Percentiles rank a stretch among this genome's conserved stretches.
Evolutionary conservation across 257 asterid genomes (phyloP).

Genomic region (Solanum arcanum): DNA sequence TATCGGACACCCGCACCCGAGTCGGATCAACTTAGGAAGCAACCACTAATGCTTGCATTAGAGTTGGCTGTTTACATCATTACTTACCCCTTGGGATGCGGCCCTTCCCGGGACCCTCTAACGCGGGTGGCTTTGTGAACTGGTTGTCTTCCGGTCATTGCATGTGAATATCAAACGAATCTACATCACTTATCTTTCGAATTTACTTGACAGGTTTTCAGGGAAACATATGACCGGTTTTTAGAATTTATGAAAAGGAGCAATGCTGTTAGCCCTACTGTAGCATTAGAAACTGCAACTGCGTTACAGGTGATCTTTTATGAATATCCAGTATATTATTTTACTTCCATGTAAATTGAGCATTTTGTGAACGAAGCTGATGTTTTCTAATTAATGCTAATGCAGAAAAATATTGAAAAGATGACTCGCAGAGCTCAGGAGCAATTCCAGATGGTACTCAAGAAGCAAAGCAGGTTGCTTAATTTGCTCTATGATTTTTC

Average conservation of each 20-base stretch:
- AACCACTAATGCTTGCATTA: neutral
- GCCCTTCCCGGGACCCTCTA: neutral
- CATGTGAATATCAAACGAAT: neutral
- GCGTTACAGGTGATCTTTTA: conserved; percentile 71
- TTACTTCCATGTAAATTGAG: neutral
- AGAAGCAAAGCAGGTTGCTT: conserved; percentile 89
- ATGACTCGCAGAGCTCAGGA: conserved; percentile 98
- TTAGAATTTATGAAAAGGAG: conserved; percentile 82
- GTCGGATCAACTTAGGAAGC: neutral
- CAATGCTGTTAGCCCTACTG: conserved; percentile 84
- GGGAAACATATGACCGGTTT: conserved; percentile 85
- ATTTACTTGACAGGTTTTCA: conserved; percentile 41
- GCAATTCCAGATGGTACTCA: conserved; percentile 93
- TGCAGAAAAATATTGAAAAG: conserved; percentile 86
- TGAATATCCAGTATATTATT: neutral
- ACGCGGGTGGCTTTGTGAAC: neutral
- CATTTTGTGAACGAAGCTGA: conserved; percentile 24
- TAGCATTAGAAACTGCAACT: conserved; percentile 92
- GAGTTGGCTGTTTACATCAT: neutral
- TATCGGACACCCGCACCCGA: too few species aligned
- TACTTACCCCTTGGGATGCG: neutral
- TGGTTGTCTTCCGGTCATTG: neutral
- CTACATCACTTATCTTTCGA: neutral
- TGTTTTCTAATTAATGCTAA: conserved; percentile 9
- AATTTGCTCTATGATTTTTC: conserved; percentile 1